Evolutionary conservation across 2,329 filamentous ascomycete genomes (phyloP).

Genomic region (Pseudocercospora ulei): DNA sequence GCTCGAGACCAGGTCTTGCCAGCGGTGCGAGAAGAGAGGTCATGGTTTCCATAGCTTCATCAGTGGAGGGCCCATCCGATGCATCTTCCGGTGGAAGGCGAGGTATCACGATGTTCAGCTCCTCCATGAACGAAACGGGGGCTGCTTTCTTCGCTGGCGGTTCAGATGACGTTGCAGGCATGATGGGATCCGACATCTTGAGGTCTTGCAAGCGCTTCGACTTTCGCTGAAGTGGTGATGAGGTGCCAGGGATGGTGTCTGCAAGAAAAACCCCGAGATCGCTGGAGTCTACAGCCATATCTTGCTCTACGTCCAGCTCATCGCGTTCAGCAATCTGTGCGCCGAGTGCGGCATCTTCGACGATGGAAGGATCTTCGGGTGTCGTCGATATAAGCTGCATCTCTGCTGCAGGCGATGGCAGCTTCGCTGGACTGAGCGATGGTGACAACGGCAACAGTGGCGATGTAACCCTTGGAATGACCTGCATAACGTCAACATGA

Average conservation of each 20-base stretch:
- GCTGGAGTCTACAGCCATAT: slow-evolving; percentile 6
- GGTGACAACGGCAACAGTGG: slow-evolving; percentile 42
- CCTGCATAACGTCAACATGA: slow-evolving; percentile 28
- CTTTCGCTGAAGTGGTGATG: slow-evolving; percentile 32
- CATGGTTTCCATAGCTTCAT: slow-evolving; percentile 32
- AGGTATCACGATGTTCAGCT: slow-evolving; percentile 33
- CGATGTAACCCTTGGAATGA: slow-evolving; percentile 36
- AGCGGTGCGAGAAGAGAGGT: slow-evolving; percentile 33
- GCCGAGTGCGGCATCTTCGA: slow-evolving; percentile 23
- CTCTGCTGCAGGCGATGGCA: slow-evolving; percentile 15
- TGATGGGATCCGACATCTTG: slow-evolving; percentile 42
- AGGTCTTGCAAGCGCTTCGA: slow-evolving; percentile 33
- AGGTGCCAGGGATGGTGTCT: slow-evolving; percentile 11
- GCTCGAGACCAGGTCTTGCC: slow-evolving; percentile 33
- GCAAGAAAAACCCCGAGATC: neutral
- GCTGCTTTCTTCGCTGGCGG: slow-evolving; percentile 37
- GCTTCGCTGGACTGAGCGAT: slow-evolving; percentile 31
- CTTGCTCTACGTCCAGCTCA: slow-evolving; percentile 19
- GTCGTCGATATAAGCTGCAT: slow-evolving; percentile 32
- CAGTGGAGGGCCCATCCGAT: slow-evolving; percentile 18
- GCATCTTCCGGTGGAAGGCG: slow-evolving; percentile 28
- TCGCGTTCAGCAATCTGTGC: slow-evolving; percentile 32
- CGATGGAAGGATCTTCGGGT: slow-evolving; percentile 27
- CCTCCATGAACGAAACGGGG: slow-evolving; percentile 36
- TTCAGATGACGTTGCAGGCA: slow-evolving; percentile 32